Conservation (phyloP, 441 rosid genomes). For the Heliophila coronopifolia region DNA sequence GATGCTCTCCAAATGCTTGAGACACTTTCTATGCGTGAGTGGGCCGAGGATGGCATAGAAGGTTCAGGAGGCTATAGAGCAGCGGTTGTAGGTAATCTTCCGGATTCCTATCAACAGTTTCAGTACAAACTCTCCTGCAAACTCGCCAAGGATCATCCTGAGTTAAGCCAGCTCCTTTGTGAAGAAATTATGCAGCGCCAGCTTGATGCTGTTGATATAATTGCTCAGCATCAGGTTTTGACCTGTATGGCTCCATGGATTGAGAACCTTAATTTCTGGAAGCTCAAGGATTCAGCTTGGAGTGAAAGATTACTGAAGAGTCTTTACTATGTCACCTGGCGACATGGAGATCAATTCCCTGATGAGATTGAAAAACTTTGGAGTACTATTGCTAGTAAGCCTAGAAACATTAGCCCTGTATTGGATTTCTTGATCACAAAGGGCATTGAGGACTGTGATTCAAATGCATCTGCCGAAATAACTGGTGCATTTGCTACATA, state of each 20-base stretch:
- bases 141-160: conserved; percentile 97
- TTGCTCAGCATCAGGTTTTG: conserved; percentile 97
- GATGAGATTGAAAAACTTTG: conserved; percentile 99
- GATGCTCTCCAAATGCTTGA: conserved; percentile 99
- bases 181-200: conserved; percentile 99
- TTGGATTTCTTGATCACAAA: conserved; percentile 93
- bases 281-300: conserved; percentile 99
- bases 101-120: conserved; percentile 98
- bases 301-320: conserved; percentile 90
- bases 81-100: conserved; percentile 98
- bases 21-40: conserved; percentile 93
- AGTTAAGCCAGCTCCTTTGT: conserved; percentile 91
- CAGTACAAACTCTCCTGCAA: conserved; percentile 97
- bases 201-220: conserved; percentile 98
- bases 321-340: conserved; percentile 96
- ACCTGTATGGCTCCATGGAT: conserved; percentile 99
- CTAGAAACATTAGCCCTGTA: conserved; percentile 92
- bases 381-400: conserved; percentile 98
- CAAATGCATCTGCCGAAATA: conserved; percentile 98
- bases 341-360: conserved; percentile 98
- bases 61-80: conserved; percentile 92
- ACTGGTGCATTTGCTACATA: conserved; percentile 99
- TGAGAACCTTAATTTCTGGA: conserved; percentile 98
- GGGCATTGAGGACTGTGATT: conserved; percentile 98
- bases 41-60: conserved; percentile 95